A percentile compares a stretch with the other conserved stretches of the same genome.
Conservation (phyloP, 2,329 filamentous ascomycete species). For the Fusarium sp. region DNA sequence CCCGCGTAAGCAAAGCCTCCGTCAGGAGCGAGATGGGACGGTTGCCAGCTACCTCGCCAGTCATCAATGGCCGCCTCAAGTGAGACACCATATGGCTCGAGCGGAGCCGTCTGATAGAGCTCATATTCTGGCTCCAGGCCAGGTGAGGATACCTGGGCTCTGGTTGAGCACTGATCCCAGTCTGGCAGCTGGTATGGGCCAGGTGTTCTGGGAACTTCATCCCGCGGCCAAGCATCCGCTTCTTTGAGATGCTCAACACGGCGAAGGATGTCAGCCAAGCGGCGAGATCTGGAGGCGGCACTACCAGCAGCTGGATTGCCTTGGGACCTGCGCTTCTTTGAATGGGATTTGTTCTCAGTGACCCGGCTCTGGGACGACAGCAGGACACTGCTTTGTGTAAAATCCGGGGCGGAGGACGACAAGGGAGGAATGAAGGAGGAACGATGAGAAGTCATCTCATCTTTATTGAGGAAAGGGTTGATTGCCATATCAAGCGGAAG, state of each 20-base stretch:
- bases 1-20: constrained; percentile 24
- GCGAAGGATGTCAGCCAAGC: not conserved
- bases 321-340: not conserved
- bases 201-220: constrained; percentile 3
- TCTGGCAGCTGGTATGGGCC: not conserved
- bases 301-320: not conserved
- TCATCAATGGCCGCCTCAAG: not conserved
- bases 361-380: not conserved
- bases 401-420: not conserved
- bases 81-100: constrained; percentile 9
- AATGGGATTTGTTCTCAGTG: not conserved
- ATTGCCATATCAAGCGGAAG: not conserved
- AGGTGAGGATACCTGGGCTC: not conserved
- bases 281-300: not conserved
- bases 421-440: not conserved
- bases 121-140: not conserved
- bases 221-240: not conserved
- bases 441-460: constrained; percentile 17
- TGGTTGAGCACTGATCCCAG: not conserved
- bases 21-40: not conserved
- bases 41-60: not conserved
- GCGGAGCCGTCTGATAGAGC: not conserved
- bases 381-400: not conserved
- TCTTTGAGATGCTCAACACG: not conserved
- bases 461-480: not conserved